These are phyloP conservation scores for Chimonanthus salicifolius DNA, from an alignment of 164 flowering plant genomes.

Conservation along the genomic window DNA sequence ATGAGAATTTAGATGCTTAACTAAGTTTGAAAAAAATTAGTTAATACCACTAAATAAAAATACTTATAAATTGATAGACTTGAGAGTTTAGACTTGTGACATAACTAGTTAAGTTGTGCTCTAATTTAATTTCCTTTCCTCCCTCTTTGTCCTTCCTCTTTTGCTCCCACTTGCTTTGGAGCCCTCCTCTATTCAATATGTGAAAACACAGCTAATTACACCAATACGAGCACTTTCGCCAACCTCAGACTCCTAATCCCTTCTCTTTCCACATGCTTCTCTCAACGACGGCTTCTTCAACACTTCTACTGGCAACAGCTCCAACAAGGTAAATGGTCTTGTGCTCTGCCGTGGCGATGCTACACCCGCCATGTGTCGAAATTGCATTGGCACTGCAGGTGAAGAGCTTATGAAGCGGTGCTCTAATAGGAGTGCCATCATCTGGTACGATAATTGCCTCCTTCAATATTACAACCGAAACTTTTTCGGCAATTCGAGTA, in stretches of 20 bases:
- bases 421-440: background rate
- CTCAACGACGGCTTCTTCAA: constrained; percentile 19
- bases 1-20: too few species aligned
- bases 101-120: too few species aligned
- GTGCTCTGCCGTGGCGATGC: constrained; percentile 21
- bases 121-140: too few species aligned
- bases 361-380: constrained; percentile 3
- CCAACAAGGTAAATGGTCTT: constrained; percentile 14
- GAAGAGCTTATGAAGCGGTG: background rate
- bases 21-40: too few species aligned
- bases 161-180: too few species aligned
- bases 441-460: constrained; percentile 23
- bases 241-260: constrained; percentile 18
- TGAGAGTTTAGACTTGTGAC: too few species aligned
- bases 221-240: constrained; percentile 7
- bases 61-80: too few species aligned
- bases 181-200: too few species aligned
- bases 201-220: constrained; percentile 6
- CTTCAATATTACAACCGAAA: constrained; percentile 10
- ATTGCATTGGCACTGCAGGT: constrained; percentile 9
- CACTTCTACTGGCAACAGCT: constrained; percentile 10
- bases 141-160: too few species aligned
- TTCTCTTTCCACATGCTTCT: constrained; percentile 1
- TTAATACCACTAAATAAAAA: too few species aligned
- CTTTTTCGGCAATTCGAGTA: too few species aligned